phyloP scores from a whole-genome alignment of 805 yeast species.

The Phaffomyces antillensis region DNA sequence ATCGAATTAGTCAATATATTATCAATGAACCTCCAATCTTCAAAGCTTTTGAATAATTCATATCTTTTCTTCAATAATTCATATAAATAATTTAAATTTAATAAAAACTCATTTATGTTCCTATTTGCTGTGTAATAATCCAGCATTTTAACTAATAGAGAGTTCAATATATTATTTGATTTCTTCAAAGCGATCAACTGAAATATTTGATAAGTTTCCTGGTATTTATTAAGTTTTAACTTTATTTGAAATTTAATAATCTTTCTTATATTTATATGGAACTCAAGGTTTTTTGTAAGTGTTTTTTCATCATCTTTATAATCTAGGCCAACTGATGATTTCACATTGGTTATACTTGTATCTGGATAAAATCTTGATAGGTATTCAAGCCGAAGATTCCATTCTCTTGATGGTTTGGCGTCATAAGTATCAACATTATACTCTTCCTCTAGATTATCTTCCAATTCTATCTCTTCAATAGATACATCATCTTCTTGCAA shows the following conservation, averaged over 20 bases:
- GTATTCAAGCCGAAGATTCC: conserved; percentile 18
- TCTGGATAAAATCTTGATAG: conserved; percentile 19
- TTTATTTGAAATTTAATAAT: conserved; percentile 11
- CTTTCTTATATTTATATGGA: conserved; percentile 7
- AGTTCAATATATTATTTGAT: conserved; percentile 20
- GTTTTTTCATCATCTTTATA: conserved; percentile 7
- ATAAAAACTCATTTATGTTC: conserved; percentile 18
- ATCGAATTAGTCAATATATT: conserved; percentile 1
- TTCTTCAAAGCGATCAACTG: conserved; percentile 7
- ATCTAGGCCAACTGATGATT: conserved; percentile 13
- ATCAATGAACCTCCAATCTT: background rate
- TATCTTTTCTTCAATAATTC: conserved; percentile 10
- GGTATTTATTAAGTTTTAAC: conserved; percentile 10
- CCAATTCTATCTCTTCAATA: background rate
- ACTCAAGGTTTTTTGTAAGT: conserved; percentile 16
- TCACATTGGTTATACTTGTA: conserved; percentile 8
- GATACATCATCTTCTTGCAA: background rate
- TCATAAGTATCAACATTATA: conserved; percentile 10
- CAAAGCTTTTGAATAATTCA: background rate
- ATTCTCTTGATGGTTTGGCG: conserved; percentile 17
- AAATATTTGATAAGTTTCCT: conserved; percentile 10
- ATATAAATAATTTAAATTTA: conserved; percentile 14
- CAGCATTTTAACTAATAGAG: conserved; percentile 8
- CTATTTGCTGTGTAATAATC: conserved; percentile 5
- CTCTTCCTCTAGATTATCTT: conserved; percentile 1